phyloP scores from a whole-genome alignment of 2,329 filamentous ascomycete genomes.

The Thielaviopsis musarum region DNA sequence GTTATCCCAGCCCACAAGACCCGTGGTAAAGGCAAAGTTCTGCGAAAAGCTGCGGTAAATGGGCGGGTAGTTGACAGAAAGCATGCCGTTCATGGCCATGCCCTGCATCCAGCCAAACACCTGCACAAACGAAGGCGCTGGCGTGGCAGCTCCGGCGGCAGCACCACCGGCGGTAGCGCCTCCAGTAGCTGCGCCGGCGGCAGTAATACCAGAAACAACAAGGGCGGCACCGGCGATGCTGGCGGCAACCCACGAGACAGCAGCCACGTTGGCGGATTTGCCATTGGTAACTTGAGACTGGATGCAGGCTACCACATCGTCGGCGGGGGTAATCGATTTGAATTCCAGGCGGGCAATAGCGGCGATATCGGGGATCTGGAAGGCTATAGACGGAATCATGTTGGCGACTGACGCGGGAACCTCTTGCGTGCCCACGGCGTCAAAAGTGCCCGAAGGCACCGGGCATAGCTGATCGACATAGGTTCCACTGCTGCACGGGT shows the following conservation, averaged over 20 bases:
- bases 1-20: constrained; percentile 63
- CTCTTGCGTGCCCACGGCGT: constrained; percentile 51
- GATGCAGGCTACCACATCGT: constrained; percentile 59
- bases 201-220: constrained; percentile 53
- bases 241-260: constrained; percentile 68
- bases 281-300: constrained; percentile 71
- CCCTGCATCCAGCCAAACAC: constrained; percentile 83
- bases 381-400: constrained; percentile 75
- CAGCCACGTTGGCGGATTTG: constrained; percentile 58
- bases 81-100: constrained; percentile 91
- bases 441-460: constrained; percentile 59
- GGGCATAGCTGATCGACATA: constrained; percentile 60
- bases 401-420: constrained; percentile 57
- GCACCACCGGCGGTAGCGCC: constrained; percentile 33
- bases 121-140: constrained; percentile 70
- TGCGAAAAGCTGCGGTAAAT: constrained; percentile 80
- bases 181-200: constrained; percentile 41
- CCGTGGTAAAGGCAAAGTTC: constrained; percentile 87
- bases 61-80: constrained; percentile 72
- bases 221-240: constrained; percentile 76
- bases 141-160: constrained; percentile 32
- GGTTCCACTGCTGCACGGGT: constrained; percentile 58
- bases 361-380: constrained; percentile 77
- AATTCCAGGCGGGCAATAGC: constrained; percentile 69
- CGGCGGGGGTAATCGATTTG: constrained; percentile 37